A percentile compares a stretch with the other conserved stretches of the same genome.
Evolutionary conservation across 2,329 filamentous ascomycete species (phyloP).

Genomic region (Epichloe glyceriae): DNA sequence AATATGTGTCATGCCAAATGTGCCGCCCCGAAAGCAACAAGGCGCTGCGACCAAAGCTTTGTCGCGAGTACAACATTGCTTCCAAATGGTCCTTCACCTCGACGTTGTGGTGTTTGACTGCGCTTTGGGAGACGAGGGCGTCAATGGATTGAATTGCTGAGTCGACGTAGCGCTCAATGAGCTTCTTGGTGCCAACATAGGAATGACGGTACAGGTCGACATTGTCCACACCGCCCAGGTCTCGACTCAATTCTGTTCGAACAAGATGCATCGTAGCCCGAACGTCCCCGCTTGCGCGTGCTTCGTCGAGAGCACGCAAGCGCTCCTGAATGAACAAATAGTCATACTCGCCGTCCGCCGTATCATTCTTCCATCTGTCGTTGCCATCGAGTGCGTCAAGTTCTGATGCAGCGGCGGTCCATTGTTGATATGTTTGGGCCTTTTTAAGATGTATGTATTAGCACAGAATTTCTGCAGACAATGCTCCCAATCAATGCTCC

Average conservation of each 20-base stretch:
- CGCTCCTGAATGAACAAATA: conserved; percentile 53
- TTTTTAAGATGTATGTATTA: conserved; percentile 17
- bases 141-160: conserved; percentile 65
- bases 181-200: conserved; percentile 70
- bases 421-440: conserved; percentile 58
- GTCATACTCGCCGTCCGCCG: conserved; percentile 54
- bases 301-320: conserved; percentile 62
- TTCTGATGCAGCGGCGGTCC: conserved; percentile 62
- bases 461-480: background rate
- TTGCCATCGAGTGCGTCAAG: conserved; percentile 72
- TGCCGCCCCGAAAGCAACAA: conserved; percentile 70
- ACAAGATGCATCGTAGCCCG: conserved; percentile 68
- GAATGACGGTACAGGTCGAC: conserved; percentile 71
- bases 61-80: conserved; percentile 56
- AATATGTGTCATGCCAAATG: conserved; percentile 86
- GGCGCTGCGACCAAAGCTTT: conserved; percentile 76
- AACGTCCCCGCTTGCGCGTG: conserved; percentile 58
- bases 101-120: conserved; percentile 34
- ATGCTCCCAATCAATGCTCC: too few relatives aligned
- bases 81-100: conserved; percentile 51
- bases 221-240: conserved; percentile 78
- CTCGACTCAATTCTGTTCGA: conserved; percentile 65
- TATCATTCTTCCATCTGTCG: conserved; percentile 64
- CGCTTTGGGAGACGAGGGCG: conserved; percentile 51
- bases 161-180: conserved; percentile 80